Base-by-base conservation (phyloP, 1,284 basidiomycete species). In the Paramarasmius palmivorus region DNA sequence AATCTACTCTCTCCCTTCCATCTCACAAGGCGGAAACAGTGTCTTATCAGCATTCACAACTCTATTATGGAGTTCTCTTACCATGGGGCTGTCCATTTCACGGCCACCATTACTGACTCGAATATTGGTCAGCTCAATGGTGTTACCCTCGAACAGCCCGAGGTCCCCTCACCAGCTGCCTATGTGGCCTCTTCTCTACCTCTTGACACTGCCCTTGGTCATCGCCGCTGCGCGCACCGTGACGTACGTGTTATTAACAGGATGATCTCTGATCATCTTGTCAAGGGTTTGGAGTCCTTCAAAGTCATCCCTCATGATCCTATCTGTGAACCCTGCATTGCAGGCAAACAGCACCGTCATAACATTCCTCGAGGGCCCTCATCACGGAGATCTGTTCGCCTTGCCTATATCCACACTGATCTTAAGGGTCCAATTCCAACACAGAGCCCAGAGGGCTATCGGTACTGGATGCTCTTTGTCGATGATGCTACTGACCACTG, bases 381-480 rank as follows among this genome's bases (percentile, higher is more conserved):
- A 52, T 44, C 29, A 4, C 44, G 26, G 19, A 40, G 39, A 23
- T 53, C 36, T 4, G 37, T 35, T n/a, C 49, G 58, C 29, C 57
- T 71, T 15, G 61, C 66, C 10, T 63, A 70, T 9, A 60, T 74
- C 20, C 73, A 72, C 58, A 58, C 65, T 37, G 73, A 75, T 53
- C 54, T 74, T 6, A 62, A 70, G 54, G 69, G 69, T 38, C 70
- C 62, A 32, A 50, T 71, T 12, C 59, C 61, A 14, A 56, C 61
- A 17, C 41, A 37, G n/a, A 63, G 65, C 22, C 53, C 38, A 15
- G 52, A 57, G 25, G 70, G 70, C 4, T 64, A 61, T 42, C 57
- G 56, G 5, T 74, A 72, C 57, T 68, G 64, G 63, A 58, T 71
- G n/a, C 65, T 63, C 1, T 70, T 72, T 55, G 68, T 72, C 48